Conservation (phyloP, 192 early-diverging fungal species). For the Coemansia sp. region DNA sequence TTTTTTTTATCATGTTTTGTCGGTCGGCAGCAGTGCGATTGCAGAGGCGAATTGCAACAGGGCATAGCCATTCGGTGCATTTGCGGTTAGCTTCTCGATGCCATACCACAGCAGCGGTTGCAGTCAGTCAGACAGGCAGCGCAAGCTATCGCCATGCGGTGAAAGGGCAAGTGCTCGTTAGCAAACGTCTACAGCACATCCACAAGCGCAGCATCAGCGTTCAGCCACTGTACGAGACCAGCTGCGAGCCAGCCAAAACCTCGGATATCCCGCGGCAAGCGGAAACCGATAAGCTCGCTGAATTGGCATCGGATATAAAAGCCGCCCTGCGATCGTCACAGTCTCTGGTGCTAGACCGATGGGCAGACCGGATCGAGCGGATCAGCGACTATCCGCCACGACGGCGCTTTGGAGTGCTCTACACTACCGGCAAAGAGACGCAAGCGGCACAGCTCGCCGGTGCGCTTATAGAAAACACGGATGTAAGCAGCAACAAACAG, state of each 20-base stretch:
- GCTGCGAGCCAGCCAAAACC: not conserved
- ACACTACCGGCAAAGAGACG: slow-evolving; percentile 9
- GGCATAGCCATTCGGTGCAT: not conserved
- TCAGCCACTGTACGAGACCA: slow-evolving; percentile 4
- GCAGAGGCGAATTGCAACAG: not conserved
- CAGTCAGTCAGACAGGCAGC: not conserved
- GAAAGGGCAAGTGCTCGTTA: too few relatives aligned
- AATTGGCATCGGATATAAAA: slow-evolving; percentile 23
- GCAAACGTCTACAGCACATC: not conserved
- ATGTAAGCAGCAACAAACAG: not conserved
- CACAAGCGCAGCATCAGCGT: slow-evolving; percentile 19
- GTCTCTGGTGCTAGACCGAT: slow-evolving; percentile 13
- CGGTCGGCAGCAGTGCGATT: not conserved
- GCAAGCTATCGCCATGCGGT: too few relatives aligned
- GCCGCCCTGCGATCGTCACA: slow-evolving; percentile 6
- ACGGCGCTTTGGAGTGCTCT: slow-evolving; percentile 18
- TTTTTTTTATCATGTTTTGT: slow-evolving; percentile 4
- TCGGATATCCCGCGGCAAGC: slow-evolving; percentile 8
- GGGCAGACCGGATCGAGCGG: slow-evolving; percentile 20
- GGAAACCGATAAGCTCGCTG: slow-evolving; percentile 8
- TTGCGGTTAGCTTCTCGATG: not conserved
- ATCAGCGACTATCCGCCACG: not conserved
- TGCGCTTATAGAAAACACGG: not conserved
- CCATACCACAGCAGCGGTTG: not conserved
- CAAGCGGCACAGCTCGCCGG: slow-evolving; percentile 12